Conservation (phyloP, 176 grass and related monocot species). For the Aegilops umbellulata region DNA sequence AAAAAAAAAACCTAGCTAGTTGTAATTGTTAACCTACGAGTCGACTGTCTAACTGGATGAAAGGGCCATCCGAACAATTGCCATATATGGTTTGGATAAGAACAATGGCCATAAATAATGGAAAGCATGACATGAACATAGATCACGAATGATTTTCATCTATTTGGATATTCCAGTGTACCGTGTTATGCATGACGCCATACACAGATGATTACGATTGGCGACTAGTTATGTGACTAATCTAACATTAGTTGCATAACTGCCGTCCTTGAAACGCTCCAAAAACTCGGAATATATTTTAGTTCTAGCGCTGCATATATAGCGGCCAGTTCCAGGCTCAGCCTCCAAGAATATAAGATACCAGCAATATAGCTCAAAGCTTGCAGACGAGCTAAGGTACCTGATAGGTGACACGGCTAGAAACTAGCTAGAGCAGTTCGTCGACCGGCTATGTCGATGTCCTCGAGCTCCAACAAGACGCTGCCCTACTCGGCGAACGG, state of each 20-base stretch:
- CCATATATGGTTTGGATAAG: neutral
- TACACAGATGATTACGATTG: neutral
- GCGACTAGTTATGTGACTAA: neutral
- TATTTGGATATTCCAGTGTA: neutral
- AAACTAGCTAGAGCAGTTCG: neutral
- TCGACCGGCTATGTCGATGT: constrained; percentile 31
- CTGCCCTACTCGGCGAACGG: constrained; percentile 44
- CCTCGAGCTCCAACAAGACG: constrained; percentile 30
- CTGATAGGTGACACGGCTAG: neutral
- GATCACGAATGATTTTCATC: constrained; percentile 26
- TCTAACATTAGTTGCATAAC: neutral
- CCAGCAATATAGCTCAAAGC: neutral
- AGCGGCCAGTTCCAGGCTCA: neutral
- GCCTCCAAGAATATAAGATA: neutral
- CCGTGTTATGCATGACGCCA: constrained; percentile 25
- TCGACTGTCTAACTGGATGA: neutral
- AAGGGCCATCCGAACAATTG: neutral
- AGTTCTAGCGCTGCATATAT: constrained; percentile 8
- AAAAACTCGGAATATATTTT: neutral
- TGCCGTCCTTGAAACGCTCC: neutral
- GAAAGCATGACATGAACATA: constrained; percentile 21
- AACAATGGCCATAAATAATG: constrained; percentile 14
- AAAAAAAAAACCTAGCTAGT: neutral
- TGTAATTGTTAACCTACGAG: neutral
- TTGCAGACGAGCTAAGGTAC: neutral